Percentiles rank a stretch among this genome's conserved stretches.
These are phyloP conservation scores for Helianthus tuberosus DNA, from an alignment of 129 eudicot species.

Conservation along the genomic window DNA sequence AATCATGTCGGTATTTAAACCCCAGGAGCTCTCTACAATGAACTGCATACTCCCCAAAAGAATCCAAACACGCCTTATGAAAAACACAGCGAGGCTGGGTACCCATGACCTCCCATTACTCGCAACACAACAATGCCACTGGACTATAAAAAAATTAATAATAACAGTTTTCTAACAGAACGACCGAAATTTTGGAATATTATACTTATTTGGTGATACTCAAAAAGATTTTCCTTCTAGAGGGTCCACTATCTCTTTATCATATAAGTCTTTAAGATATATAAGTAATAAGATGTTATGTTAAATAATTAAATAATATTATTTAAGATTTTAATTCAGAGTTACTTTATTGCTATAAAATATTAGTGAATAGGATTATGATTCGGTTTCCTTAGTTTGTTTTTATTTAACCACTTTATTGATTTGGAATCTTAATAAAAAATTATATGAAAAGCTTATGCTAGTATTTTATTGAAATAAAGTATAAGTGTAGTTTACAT, in stretches of 20 bases:
- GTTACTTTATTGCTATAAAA: not conserved
- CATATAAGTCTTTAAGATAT: not conserved
- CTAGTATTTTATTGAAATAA: not conserved
- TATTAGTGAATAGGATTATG: not conserved
- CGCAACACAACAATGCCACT: too few species aligned
- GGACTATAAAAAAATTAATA: too few species aligned
- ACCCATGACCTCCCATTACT: too few species aligned
- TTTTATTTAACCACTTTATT: not conserved
- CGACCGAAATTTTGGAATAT: not conserved
- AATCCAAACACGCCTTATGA: too few species aligned
- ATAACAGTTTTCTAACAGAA: too few species aligned
- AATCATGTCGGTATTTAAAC: too few species aligned
- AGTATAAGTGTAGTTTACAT: not conserved
- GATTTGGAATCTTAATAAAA: not conserved
- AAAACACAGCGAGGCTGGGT: too few species aligned
- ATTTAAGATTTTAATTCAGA: not conserved
- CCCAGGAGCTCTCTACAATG: too few species aligned
- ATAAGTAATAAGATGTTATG: not conserved
- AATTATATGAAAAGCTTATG: not conserved
- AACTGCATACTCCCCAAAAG: too few species aligned
- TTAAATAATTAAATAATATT: not conserved
- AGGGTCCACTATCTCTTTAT: slow-evolving; percentile 8
- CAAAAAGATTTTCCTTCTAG: slow-evolving; percentile 4
- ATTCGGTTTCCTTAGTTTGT: not conserved
- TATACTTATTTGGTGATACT: not conserved